Conservation (phyloP, 441 rosid species). For the Syzygium syzygioides region DNA sequence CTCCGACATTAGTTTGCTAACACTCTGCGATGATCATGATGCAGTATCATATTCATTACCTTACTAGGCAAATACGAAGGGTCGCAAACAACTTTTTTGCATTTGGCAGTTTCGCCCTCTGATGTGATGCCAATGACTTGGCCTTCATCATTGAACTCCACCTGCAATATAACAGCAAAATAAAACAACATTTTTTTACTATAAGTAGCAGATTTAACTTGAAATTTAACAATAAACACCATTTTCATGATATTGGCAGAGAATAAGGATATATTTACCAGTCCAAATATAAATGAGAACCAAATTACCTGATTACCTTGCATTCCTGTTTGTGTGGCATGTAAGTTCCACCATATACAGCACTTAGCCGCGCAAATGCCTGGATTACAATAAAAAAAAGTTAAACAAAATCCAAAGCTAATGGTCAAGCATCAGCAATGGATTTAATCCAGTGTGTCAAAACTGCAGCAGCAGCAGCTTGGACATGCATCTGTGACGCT, state of each 20-base stretch:
- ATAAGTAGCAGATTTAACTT: not conserved
- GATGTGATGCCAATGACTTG: constrained; percentile 74
- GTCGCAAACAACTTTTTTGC: constrained; percentile 88
- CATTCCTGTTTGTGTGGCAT: constrained; percentile 89
- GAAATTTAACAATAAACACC: not conserved
- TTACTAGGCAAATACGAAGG: constrained; percentile 76
- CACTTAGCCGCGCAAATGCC: constrained; percentile 96
- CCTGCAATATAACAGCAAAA: constrained; percentile 31
- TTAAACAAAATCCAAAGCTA: not conserved
- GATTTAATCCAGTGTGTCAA: not conserved
- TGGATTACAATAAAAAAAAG: constrained; percentile 10
- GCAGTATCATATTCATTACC: constrained; percentile 24
- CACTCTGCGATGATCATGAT: not conserved
- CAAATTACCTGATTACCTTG: constrained; percentile 40
- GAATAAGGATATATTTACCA: not conserved
- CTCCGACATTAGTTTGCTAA: not conserved
- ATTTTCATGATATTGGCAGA: not conserved
- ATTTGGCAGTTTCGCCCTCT: constrained; percentile 86
- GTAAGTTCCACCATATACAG: constrained; percentile 92
- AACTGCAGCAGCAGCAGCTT: not conserved
- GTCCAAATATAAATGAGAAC: not conserved
- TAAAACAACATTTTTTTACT: not conserved
- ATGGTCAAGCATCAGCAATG: not conserved
- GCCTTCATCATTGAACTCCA: constrained; percentile 74
- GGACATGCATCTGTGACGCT: not conserved